Evolutionary conservation across 352 stramenopile species (phyloP).

Genomic region (Phytophthora multivora): DNA sequence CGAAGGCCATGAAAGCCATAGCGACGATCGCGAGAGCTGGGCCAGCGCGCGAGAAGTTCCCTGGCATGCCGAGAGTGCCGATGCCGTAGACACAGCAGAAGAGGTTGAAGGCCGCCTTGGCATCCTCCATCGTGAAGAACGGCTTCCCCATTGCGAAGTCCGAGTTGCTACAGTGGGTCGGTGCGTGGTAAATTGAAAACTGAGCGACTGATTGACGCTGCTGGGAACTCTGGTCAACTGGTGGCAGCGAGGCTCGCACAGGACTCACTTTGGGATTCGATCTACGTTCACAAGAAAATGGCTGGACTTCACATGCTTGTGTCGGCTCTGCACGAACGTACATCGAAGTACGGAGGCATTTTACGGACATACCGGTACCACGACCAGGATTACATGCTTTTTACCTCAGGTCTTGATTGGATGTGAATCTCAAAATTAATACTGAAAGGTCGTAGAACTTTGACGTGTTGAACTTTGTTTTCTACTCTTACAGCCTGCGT

Average conservation of each 20-base stretch:
- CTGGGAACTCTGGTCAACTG: slow-evolving; percentile 5
- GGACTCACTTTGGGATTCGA: neutral
- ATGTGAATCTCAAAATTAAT: slow-evolving; percentile 7
- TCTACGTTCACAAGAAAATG: neutral
- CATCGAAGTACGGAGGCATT: neutral
- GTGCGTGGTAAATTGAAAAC: slow-evolving; percentile 17
- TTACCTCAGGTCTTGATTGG: slow-evolving; percentile 12
- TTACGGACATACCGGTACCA: too few relatives aligned
- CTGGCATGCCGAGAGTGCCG: neutral
- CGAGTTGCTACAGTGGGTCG: slow-evolving; percentile 5
- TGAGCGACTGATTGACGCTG: neutral
- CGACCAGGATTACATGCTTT: slow-evolving; percentile 18
- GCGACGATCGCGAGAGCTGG: slow-evolving; percentile 16
- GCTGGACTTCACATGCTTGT: too few relatives aligned
- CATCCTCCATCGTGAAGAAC: slow-evolving; percentile 28
- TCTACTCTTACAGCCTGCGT: too few relatives aligned
- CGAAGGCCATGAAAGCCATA: slow-evolving; percentile 27
- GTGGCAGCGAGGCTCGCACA: slow-evolving; percentile 6
- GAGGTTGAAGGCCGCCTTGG: slow-evolving; percentile 4
- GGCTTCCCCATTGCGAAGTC: slow-evolving; percentile 17
- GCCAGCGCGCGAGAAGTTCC: slow-evolving; percentile 18
- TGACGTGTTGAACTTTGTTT: neutral
- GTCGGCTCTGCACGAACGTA: neutral
- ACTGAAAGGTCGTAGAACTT: slow-evolving; percentile 5
- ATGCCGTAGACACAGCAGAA: neutral